These are phyloP conservation scores for Cinchona pubescens DNA, from an alignment of 257 asterid species.

Conservation along the genomic window DNA sequence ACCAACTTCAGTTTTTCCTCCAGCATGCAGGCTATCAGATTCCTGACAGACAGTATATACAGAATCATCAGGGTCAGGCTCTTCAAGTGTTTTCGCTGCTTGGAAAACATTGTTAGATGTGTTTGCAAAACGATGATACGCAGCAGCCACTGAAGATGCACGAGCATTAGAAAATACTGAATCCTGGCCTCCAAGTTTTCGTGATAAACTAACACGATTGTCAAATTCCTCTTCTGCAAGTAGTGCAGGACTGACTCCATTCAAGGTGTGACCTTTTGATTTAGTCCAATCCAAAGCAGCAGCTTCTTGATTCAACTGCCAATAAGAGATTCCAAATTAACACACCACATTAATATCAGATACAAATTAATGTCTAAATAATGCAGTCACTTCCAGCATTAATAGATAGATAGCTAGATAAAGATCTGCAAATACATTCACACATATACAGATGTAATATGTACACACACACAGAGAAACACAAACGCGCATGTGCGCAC, in stretches of 20 bases:
- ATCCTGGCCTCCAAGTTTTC: conserved; percentile 72
- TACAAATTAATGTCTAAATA: not conserved
- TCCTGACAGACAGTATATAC: conserved; percentile 16
- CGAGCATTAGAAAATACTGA: conserved; percentile 55
- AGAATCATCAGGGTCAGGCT: conserved; percentile 24
- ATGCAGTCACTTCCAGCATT: not conserved
- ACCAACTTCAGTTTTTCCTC: conserved; percentile 14
- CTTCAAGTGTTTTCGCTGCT: conserved; percentile 36
- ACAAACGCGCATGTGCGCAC: too few species aligned
- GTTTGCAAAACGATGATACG: conserved; percentile 58
- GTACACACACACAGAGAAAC: too few species aligned
- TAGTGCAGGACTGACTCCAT: conserved; percentile 31
- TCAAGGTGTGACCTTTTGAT: conserved; percentile 66
- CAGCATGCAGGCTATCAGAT: not conserved
- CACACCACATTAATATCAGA: not conserved
- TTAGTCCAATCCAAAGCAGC: conserved; percentile 82
- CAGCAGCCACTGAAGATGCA: conserved; percentile 78
- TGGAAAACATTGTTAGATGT: conserved; percentile 27
- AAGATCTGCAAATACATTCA: not conserved
- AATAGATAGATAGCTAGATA: not conserved
- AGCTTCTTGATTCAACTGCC: conserved; percentile 90
- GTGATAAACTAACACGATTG: conserved; percentile 32
- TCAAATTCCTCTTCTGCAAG: conserved; percentile 46
- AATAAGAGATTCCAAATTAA: conserved; percentile 13
- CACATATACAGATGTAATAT: too few species aligned